phyloP scores from a whole-genome alignment of 805 yeast species.

The Komagataella mondaviorum region DNA sequence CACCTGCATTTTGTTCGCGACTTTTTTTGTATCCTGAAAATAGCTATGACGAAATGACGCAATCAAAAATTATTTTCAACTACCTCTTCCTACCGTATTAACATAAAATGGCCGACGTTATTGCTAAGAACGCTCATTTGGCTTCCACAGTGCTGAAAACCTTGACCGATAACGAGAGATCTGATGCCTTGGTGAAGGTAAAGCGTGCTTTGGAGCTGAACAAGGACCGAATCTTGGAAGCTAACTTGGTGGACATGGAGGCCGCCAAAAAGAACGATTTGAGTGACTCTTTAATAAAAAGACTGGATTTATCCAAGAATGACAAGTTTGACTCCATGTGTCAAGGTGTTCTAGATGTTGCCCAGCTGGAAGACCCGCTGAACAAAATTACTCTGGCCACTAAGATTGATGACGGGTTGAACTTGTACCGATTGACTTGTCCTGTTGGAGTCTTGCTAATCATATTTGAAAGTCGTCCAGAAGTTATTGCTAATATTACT shows the following conservation, averaged over 20 bases:
- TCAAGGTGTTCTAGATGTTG: conserved; percentile 88
- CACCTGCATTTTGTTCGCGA: background rate
- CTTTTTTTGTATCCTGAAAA: background rate
- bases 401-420: conserved; percentile 81
- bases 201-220: conserved; percentile 50
- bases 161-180: conserved; percentile 57
- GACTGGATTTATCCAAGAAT: conserved; percentile 69
- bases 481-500: conserved; percentile 94
- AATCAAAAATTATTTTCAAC: background rate
- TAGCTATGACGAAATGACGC: background rate
- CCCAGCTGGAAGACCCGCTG: conserved; percentile 79
- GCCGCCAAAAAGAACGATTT: conserved; percentile 50
- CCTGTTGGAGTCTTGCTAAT: conserved; percentile 92
- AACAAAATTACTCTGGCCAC: conserved; percentile 79
- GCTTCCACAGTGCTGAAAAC: conserved; percentile 81
- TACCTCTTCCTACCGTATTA: background rate
- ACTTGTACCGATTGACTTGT: conserved; percentile 70
- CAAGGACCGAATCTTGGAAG: conserved; percentile 52
- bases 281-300: conserved; percentile 60
- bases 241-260: conserved; percentile 65
- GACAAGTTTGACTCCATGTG: conserved; percentile 91
- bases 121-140: conserved; percentile 69
- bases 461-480: conserved; percentile 94
- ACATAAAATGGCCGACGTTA: conserved; percentile 45
- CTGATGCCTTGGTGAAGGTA: conserved; percentile 56